Evolutionary conservation across 768 basidiomycete genomes (phyloP).

Genomic region (Multifurca ochricompacta): DNA sequence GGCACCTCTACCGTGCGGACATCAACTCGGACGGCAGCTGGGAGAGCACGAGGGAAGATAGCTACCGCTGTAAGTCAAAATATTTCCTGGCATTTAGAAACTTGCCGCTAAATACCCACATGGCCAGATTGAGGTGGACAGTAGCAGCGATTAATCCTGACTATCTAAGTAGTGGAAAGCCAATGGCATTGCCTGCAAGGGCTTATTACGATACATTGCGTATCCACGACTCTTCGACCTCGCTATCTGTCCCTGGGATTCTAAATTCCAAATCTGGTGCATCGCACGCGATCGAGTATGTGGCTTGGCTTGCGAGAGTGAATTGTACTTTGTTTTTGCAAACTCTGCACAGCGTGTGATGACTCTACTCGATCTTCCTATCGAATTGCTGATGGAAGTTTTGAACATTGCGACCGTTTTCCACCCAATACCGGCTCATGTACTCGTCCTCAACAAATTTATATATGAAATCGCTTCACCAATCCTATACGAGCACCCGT

Average conservation of each 20-base stretch:
- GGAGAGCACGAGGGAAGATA: constrained; percentile 57
- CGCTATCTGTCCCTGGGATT: no score
- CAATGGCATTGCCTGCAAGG: not conserved
- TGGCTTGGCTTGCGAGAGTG: no score
- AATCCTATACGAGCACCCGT: constrained; percentile 11
- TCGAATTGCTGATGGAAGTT: constrained; percentile 9
- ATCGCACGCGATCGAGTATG: not conserved
- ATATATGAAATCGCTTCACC: constrained; percentile 6
- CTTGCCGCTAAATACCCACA: not conserved
- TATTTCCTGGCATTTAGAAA: not conserved
- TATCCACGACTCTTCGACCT: not conserved
- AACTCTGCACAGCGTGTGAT: not conserved
- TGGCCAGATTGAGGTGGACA: constrained; percentile 22
- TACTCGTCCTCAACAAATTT: constrained; percentile 17
- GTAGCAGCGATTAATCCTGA: constrained; percentile 18
- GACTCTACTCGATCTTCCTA: constrained; percentile 13
- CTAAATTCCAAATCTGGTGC: constrained; percentile 2
- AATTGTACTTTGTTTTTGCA: no score
- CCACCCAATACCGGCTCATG: constrained; percentile 15
- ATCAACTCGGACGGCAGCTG: constrained; percentile 60
- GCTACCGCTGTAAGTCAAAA: constrained; percentile 35
- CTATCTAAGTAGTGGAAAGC: not conserved
- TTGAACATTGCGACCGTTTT: not conserved
- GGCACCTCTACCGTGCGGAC: constrained; percentile 34
- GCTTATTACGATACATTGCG: not conserved